A percentile compares a stretch with the other conserved stretches of the same genome.
Evolutionary conservation across 345 rosid species (phyloP).

Genomic region (Acer campestre): DNA sequence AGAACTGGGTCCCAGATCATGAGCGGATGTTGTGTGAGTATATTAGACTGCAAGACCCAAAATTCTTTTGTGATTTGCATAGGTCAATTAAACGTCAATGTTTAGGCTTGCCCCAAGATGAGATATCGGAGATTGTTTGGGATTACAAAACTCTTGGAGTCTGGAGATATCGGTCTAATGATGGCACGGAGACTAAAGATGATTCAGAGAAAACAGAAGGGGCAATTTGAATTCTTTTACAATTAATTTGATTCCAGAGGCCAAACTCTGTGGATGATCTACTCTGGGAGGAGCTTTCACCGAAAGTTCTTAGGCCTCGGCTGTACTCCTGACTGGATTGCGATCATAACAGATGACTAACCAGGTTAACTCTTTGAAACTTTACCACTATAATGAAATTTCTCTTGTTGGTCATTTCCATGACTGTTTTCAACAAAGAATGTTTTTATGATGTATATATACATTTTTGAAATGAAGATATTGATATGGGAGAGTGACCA

Average conservation of each 20-base stretch:
- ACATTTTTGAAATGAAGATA: too few species aligned
- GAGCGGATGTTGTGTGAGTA: conserved; percentile 80
- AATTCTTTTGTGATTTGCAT: conserved; percentile 72
- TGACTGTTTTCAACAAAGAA: background rate
- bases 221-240: background rate
- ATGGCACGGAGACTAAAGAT: conserved; percentile 37
- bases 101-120: conserved; percentile 83
- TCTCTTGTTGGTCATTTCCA: background rate
- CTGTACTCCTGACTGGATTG: conserved; percentile 1
- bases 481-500: background rate
- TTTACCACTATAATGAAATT: background rate
- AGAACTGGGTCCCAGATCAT: conserved; percentile 88
- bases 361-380: background rate
- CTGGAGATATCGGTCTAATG: conserved; percentile 44
- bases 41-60: conserved; percentile 77
- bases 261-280: background rate
- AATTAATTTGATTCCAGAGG: background rate
- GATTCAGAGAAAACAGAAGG: conserved; percentile 1
- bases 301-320: background rate
- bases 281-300: background rate
- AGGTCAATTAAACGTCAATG: conserved; percentile 63
- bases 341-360: background rate
- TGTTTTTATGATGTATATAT: too few species aligned
- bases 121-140: conserved; percentile 84
- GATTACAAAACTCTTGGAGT: conserved; percentile 84